Evolutionary conservation across 202 grass and related monocot genomes (phyloP).

Genomic region (Musa balbisiana): DNA sequence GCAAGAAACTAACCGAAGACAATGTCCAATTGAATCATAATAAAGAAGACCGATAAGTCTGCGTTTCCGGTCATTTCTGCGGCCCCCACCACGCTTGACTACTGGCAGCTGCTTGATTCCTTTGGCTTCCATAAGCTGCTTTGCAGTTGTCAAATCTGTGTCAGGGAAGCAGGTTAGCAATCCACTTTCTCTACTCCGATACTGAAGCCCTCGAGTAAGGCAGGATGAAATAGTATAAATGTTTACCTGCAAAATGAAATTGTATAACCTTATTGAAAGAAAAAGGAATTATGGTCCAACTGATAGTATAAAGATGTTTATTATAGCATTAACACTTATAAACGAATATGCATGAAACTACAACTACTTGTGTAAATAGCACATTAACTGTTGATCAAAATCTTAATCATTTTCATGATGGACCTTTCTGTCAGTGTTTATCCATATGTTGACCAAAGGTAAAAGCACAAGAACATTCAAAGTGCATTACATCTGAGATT

Average conservation of each 20-base stretch:
- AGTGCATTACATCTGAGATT: constrained; percentile 19
- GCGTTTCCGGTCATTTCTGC: constrained; percentile 58
- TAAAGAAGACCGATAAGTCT: constrained; percentile 75
- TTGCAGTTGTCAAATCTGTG: constrained; percentile 93
- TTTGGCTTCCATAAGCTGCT: constrained; percentile 95
- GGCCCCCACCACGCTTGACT: constrained; percentile 61
- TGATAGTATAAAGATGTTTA: too few relatives aligned
- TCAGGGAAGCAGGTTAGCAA: constrained; percentile 86
- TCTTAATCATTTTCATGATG: background rate
- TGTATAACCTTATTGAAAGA: constrained; percentile 3
- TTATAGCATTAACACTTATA: too few relatives aligned
- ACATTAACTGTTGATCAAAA: background rate
- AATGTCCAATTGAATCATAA: constrained; percentile 78
- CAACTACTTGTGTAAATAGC: background rate
- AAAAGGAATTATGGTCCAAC: background rate
- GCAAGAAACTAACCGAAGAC: constrained; percentile 54
- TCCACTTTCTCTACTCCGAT: constrained; percentile 72
- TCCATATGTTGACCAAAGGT: background rate
- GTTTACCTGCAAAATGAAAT: constrained; percentile 52
- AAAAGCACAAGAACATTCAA: background rate
- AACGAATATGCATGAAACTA: too few relatives aligned
- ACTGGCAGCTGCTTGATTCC: constrained; percentile 94
- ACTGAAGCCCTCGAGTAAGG: constrained; percentile 77
- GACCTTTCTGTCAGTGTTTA: background rate
- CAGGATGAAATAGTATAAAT: constrained; percentile 55